phyloP scores from a whole-genome alignment of 768 basidiomycete species.

The Phlebiopsis flavidoalba region DNA sequence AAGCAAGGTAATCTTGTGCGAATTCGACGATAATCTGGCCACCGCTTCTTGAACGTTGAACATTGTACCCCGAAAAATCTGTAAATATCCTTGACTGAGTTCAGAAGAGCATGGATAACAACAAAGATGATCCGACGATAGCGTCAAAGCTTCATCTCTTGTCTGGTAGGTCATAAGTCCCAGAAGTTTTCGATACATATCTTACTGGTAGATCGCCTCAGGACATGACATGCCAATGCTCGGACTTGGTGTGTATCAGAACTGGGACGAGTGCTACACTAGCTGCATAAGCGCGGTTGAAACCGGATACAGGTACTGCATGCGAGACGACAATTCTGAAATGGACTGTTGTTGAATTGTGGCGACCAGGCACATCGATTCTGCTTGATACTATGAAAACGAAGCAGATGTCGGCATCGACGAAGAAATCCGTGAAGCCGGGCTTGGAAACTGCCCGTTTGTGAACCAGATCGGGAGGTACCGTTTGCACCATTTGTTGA shows the following conservation, averaged over 20 bases:
- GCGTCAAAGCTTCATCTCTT: neutral
- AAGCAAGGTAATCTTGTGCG: too few relatives aligned
- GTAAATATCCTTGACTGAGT: too few relatives aligned
- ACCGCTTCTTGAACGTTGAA: too few relatives aligned
- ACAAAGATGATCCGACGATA: too few relatives aligned
- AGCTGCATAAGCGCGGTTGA: slow-evolving; percentile 58
- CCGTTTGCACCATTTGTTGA: slow-evolving; percentile 4
- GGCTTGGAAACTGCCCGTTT: slow-evolving; percentile 51
- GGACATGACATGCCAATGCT: slow-evolving; percentile 59
- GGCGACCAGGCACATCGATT: slow-evolving; percentile 59
- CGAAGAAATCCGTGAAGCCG: slow-evolving; percentile 64
- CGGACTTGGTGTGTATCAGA: slow-evolving; percentile 69
- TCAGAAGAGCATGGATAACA: too few relatives aligned
- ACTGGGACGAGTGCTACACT: slow-evolving; percentile 43
- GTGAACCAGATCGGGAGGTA: slow-evolving; percentile 86
- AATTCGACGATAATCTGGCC: too few relatives aligned
- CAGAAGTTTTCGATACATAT: neutral
- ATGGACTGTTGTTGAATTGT: neutral
- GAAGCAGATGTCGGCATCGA: slow-evolving; percentile 58
- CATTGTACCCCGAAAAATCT: too few relatives aligned
- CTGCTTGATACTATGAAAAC: slow-evolving; percentile 65
- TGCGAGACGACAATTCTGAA: neutral
- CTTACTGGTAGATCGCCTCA: slow-evolving; percentile 7
- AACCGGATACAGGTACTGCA: slow-evolving; percentile 54
- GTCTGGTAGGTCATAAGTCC: neutral